Base-by-base conservation (phyloP, 2,329 filamentous ascomycete genomes). In the Neofusicoccum laricinum region DNA sequence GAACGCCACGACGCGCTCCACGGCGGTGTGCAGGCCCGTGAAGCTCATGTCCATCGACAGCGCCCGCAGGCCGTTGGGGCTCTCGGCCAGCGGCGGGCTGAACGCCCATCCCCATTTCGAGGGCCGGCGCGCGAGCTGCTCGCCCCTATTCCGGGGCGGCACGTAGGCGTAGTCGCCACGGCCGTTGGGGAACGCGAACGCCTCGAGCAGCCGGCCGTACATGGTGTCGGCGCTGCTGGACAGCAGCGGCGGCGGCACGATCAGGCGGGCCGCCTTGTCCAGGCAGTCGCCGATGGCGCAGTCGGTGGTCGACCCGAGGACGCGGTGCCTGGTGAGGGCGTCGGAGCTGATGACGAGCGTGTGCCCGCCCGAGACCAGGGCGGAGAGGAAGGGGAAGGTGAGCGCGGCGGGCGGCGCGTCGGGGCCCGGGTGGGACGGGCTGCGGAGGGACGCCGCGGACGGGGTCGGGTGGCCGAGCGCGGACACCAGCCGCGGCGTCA, bases 281-380 rank as follows among this genome's bases (percentile, higher is more conserved):
- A 99, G 81, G 71, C 91, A 87, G 77, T 97, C 92, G 55, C 95
- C 95, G 65, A 97, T 81, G n/a, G 95, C 93, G 67, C 93, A 88
- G 77, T 96, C 92, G n/a, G 78, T 78, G 0, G 90, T 90, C 15
- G 85, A 82, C 17, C 90, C 92, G 30, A 98, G 78, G 65, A 96
- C 86, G 51, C 81, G 79, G 76, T 98, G 94, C 30, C 88, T 80
- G 30, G 83, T 86, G 2, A 95, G 80, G 2, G 83, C 83, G 43
- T 80, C 79, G 7, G 93, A 96, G 71, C 90, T 85, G 45, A 97
- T 86, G 19, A 99, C 86, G 74, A 96, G 86, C 0, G 93, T 94
- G 79, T 99, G 94, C 1, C 95, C 95, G 41, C 95, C 95, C 0
- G 93, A 97, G 15, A 95, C 91, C 53, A 99, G 88, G 5, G 97